phyloP scores from a whole-genome alignment of 2,329 filamentous ascomycete species.

The Fusarium bactridioides region DNA sequence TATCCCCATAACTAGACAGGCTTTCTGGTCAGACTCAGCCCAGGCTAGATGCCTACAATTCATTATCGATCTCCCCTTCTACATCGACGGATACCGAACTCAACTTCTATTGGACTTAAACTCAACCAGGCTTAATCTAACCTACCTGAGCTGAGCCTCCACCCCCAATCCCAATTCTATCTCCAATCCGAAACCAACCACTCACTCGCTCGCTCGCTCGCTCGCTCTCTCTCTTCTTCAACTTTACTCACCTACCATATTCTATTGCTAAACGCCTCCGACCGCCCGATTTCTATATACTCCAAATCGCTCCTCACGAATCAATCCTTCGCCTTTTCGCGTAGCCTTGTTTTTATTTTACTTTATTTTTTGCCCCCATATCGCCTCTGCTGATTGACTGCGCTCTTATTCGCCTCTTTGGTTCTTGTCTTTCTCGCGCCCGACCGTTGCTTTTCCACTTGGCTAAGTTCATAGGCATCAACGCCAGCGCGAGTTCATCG shows the following conservation, averaged over 20 bases:
- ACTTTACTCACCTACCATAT: constrained; percentile 1
- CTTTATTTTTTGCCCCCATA: constrained; percentile 1
- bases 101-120: background rate
- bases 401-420: constrained; percentile 22
- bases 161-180: constrained; percentile 29
- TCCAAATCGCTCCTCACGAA: constrained; percentile 9
- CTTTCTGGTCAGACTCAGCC: constrained; percentile 27
- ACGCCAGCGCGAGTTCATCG: constrained; percentile 41
- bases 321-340: constrained; percentile 9
- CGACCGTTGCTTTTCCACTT: constrained; percentile 17
- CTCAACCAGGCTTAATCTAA: constrained; percentile 1
- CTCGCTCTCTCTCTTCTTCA: constrained; percentile 2
- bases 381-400: constrained; percentile 2
- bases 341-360: constrained; percentile 11
- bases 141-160: constrained; percentile 15
- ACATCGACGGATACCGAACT: background rate
- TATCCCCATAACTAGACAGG: constrained; percentile 32
- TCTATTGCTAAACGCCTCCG: constrained; percentile 25
- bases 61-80: constrained; percentile 17
- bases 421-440: constrained; percentile 20
- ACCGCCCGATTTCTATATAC: constrained; percentile 14
- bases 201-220: background rate
- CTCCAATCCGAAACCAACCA: constrained; percentile 24
- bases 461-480: constrained; percentile 24
- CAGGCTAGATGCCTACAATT: constrained; percentile 1